Evolutionary conservation across 2,329 filamentous ascomycete species (phyloP), one percentile per base, ranked within the genome.

Genomic region (Sordariomycetes sp.): DNA sequence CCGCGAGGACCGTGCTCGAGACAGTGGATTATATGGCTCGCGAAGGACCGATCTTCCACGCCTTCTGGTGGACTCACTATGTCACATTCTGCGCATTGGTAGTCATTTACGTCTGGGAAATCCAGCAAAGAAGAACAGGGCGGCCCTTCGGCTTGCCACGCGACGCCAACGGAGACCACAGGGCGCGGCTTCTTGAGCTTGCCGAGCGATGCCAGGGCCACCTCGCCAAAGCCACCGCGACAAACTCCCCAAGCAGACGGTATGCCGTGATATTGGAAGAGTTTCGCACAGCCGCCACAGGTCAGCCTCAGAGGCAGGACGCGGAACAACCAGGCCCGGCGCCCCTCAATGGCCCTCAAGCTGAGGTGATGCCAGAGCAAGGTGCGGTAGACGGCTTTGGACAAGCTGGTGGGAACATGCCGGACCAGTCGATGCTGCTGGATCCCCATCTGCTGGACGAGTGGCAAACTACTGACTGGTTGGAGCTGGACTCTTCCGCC

Each of bases 1-100:
- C 68, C 2, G 68, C 68, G 8, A 57, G 60, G 38, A 51, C 50
- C 0, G 63, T 66, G 2, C 53, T 71, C 0, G 54, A 64, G 18
- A 58, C 57, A 2, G 60, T 68, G 7, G 57, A 64, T 33, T 51
- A 55, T 7, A 50, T 65, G 23, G 58, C 59, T 15, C 44, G 52
- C 2, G 55, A 58, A 5, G 56, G 49, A 11, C 54, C 57, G 24
- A 37, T 69, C 1, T 67, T 70, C 28, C 58, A 67, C 33, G 61
- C 64, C 1, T 69, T 71, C 29, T 71, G 68, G 63, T 71, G 66
- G 47, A 71, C 64, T 11, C 64, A 70, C 33, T 71, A 71, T 39
- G 64, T 70, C 6, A 60, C 64, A 0, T 72, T 73, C 37, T 72
- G 64, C 39, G 68, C 69, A 1, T 54, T 74, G 3, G 65, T 66